Evolutionary conservation across 31 red algal genomes (phyloP), one percentile per base, ranked within the genome.

Genomic region (Endocladia muricata): DNA sequence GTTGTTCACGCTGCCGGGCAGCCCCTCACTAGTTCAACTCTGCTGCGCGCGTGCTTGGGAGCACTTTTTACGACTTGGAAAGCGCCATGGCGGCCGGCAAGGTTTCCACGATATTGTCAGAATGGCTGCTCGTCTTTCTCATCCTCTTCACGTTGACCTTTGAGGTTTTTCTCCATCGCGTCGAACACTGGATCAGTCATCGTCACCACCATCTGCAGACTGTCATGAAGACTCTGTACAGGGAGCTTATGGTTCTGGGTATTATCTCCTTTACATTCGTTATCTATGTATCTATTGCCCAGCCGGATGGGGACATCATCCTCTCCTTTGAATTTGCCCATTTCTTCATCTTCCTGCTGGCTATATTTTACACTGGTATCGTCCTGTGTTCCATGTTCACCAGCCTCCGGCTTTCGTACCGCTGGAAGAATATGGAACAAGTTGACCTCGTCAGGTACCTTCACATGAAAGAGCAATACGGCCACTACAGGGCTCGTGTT

Each of bases 161-260:
- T 57, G 85, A 83, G 61, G n/a, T 64, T 0, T 23, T 79, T 2
- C 68, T 95, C 15, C 79, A 83, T 42, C 51, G 70, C 35, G 36
- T 95, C 29, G 92, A 95, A 44, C 85, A 81, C 38, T 88, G 92
- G 86, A 60, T 88, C 54, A 58, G 37, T 33, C 49, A 70, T 41
- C 59, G 69, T 25, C 92, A 95, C 65, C 48, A 75, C 26, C 84
- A 95, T 69, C 64, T 95, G 15, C 59, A 62, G 34, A 56, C 76
- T 23, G 79, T 88, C 11, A 52, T 89, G 8, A 42, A 71, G 37
- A 72, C 70, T 28, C 61, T 95, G 34, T 95, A 95, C 63, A 58
- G 87, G 22, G 92, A 95, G 81, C 85, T 95, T 57, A 88, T 95
- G 84, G 67, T 90, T 32, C 86, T 95, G 2, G 92, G 92, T 49